Percentiles rank a stretch among this genome's conserved stretches.
These are phyloP conservation scores for Diplodia seriata DNA, from an alignment of 2,329 filamentous ascomycete species.

Conservation along the genomic window DNA sequence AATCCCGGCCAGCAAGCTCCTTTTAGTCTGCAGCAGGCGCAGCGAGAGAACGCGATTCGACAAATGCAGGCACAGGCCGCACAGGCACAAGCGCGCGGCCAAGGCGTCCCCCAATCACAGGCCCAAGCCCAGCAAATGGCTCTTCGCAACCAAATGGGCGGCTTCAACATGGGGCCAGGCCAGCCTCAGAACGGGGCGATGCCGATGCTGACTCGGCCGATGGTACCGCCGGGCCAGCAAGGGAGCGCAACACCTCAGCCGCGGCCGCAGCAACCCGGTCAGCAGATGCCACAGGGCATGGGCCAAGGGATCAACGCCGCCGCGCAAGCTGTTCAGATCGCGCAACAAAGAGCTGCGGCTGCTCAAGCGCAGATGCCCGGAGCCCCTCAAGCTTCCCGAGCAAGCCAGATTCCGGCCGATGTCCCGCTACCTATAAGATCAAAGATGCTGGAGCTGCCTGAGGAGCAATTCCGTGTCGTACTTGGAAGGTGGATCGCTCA, in stretches of 20 bases:
- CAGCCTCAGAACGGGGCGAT: conserved; percentile 53
- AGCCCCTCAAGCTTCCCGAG: conserved; percentile 44
- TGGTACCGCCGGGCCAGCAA: conserved; percentile 55
- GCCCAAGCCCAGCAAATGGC: conserved; percentile 43
- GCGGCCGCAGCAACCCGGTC: conserved; percentile 45
- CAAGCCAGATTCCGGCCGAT: conserved; percentile 44
- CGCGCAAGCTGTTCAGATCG: conserved; percentile 44
- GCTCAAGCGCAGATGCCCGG: conserved; percentile 40
- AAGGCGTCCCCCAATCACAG: conserved; percentile 30
- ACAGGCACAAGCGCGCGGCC: conserved; percentile 50
- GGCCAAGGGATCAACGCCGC: conserved; percentile 40
- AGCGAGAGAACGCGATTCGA: conserved; percentile 49
- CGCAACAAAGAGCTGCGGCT: conserved; percentile 44
- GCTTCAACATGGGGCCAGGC: conserved; percentile 52
- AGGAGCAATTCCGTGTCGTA: conserved; percentile 41
- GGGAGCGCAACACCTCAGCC: conserved; percentile 46
- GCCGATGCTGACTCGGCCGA: conserved; percentile 58
- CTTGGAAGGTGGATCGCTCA: conserved; percentile 16
- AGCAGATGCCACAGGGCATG: conserved; percentile 43
- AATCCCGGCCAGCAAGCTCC: conserved; percentile 28
- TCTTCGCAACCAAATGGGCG: conserved; percentile 55
- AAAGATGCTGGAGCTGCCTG: conserved; percentile 46
- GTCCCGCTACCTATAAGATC: conserved; percentile 42
- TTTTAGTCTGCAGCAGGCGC: conserved; percentile 42
- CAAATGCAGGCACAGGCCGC: conserved; percentile 50